These are phyloP conservation scores for Crithidia sp. DNA, from an alignment of 208 protist species.

Conservation along the genomic window DNA sequence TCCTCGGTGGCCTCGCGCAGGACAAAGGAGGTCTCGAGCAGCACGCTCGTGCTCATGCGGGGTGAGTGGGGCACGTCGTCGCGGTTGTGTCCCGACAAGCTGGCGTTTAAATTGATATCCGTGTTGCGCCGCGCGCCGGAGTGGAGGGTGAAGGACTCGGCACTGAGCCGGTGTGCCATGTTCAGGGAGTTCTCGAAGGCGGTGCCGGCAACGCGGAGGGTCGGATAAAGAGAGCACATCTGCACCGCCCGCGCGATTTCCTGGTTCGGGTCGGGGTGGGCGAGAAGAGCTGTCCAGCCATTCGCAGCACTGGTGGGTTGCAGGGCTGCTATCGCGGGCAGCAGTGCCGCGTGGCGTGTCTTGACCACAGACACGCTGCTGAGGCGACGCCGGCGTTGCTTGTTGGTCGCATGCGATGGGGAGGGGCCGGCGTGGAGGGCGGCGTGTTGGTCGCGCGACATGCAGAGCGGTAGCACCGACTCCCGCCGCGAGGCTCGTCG, in stretches of 20 bases:
- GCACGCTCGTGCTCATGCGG: constrained; percentile 16
- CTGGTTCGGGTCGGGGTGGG: constrained; percentile 12
- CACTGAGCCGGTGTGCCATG: constrained; percentile 26
- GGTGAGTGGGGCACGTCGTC: constrained; percentile 11
- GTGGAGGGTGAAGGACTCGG: constrained; percentile 10
- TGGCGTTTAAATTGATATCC: not conserved
- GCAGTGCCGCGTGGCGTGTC: not conserved
- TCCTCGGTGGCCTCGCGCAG: constrained; percentile 37
- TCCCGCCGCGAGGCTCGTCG: constrained; percentile 17
- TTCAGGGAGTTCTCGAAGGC: constrained; percentile 76
- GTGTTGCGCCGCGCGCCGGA: not conserved
- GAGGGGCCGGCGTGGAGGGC: constrained; percentile 17
- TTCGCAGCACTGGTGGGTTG: constrained; percentile 4
- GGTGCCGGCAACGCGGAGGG: constrained; percentile 73
- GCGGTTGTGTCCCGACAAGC: not conserved
- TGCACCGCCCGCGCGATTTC: constrained; percentile 54
- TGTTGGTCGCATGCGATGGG: not conserved
- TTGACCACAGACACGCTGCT: not conserved
- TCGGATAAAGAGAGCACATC: constrained; percentile 75
- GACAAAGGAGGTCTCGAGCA: constrained; percentile 20
- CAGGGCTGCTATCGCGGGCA: not conserved
- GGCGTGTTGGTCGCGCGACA: constrained; percentile 49
- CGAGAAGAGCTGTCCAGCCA: constrained; percentile 16
- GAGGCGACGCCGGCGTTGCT: constrained; percentile 4
- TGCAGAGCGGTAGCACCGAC: constrained; percentile 48